Evolutionary conservation across 2,329 filamentous ascomycete species (phyloP), one percentile per base, ranked within the genome.

Genomic region (Catunica adiposa): DNA sequence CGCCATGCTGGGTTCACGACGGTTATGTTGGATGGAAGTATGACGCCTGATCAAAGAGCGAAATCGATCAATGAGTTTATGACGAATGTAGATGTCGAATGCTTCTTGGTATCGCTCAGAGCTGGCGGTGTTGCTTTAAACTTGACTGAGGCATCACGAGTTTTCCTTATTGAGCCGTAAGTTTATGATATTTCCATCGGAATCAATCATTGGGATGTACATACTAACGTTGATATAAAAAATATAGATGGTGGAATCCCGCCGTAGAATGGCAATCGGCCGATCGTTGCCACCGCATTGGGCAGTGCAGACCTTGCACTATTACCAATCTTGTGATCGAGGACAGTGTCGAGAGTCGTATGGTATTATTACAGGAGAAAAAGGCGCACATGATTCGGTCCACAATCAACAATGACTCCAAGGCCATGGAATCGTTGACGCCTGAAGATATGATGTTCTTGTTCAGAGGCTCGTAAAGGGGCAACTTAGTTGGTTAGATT

Each of bases 211-310:
- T 11, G 1, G 25, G n/a, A 25, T 7, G 20, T 4, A 3, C 22
- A 48, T 29, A 17, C 51, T 59, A 44, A 60, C 61, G 17, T 47
- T n/a, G 22, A 59, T 26, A 20, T 42, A 1, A 11, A 14, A 55
- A 31, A 2, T 3, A 23, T 26, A 89, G 85, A 62, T 97, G 92
- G 92, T 98, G 92, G 92, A 97, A 97, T 62, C 92, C 92, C n/a
- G 89, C 89, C n/a, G 90, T 90, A 0, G 92, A 98, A 70, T 98
- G 92, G 92, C 92, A 98, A 70, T 92, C 86, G 59, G 92, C 92
- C 2, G 92, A 98, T 67, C 79, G 86, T 61, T 89, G 85, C 65
- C 92, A 97, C 69, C 89, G 92, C 56, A 98, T 97, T 62, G 92
- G 92, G 31, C 92, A 98, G 71, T 86, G 83, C 50, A 84, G 92